These are phyloP conservation scores for Tricholoma bakamatsutake DNA, from an alignment of 768 basidiomycete species.

Conservation along the genomic window DNA sequence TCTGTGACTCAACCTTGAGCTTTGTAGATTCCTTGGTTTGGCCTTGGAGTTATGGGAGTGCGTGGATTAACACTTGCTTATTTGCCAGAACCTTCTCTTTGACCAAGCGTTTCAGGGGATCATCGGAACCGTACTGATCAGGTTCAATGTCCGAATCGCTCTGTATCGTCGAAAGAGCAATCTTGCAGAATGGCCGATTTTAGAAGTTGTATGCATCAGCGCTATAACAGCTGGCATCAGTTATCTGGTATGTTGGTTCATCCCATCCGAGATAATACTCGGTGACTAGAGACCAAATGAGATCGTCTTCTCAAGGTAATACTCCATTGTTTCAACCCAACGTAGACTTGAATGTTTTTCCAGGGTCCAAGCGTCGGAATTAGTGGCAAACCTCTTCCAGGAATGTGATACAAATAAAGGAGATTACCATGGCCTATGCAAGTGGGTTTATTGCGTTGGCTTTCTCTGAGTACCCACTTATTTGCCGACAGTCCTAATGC, in stretches of 20 bases:
- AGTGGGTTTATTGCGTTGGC: constrained; percentile 38
- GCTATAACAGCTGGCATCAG: constrained; percentile 67
- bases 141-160: constrained; percentile 58
- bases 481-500: constrained; percentile 47
- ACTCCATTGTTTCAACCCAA: not conserved
- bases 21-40: constrained; percentile 64
- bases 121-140: constrained; percentile 60
- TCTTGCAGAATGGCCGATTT: constrained; percentile 53
- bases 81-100: not conserved
- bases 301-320: constrained; percentile 63
- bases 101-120: constrained; percentile 41
- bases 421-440: constrained; percentile 77
- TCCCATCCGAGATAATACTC: not conserved
- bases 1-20: not conserved
- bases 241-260: constrained; percentile 44
- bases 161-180: constrained; percentile 53
- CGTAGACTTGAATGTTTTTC: constrained; percentile 1
- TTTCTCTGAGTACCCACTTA: constrained; percentile 1
- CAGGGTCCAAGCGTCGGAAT: constrained; percentile 71
- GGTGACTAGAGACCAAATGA: constrained; percentile 16
- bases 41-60: constrained; percentile 58
- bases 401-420: constrained; percentile 69
- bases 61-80: constrained; percentile 9
- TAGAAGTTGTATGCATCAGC: constrained; percentile 57
- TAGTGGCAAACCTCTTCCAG: constrained; percentile 78